phyloP scores from a whole-genome alignment of 495 filamentous ascomycete species.

The Aspergillus ellipticus region DNA sequence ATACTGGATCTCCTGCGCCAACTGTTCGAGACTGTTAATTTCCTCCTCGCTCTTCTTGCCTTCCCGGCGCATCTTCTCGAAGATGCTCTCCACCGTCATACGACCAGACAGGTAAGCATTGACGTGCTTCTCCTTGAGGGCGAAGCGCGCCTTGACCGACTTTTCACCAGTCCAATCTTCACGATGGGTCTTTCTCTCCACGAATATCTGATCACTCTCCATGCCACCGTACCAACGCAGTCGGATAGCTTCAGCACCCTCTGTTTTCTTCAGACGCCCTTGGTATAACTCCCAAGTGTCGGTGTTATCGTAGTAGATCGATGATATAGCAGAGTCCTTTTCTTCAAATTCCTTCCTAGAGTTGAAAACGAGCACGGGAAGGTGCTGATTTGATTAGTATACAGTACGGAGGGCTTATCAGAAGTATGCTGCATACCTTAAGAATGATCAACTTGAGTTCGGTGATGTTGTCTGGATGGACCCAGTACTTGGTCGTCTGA shows the following conservation, averaged over 20 bases:
- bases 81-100: constrained; percentile 74
- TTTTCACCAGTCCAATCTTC: constrained; percentile 99
- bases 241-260: constrained; percentile 95
- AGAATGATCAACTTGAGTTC: constrained; percentile 96
- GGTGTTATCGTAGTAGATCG: constrained; percentile 95
- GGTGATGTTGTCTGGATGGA: constrained; percentile 97
- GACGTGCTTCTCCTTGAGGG: constrained; percentile 93
- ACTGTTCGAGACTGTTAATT: constrained; percentile 82
- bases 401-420: not conserved
- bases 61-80: constrained; percentile 92
- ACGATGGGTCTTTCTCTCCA: constrained; percentile 96
- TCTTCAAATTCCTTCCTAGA: constrained; percentile 91
- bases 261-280: constrained; percentile 92
- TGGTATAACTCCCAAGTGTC: constrained; percentile 91
- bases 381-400: constrained; percentile 51
- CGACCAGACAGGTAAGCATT: constrained; percentile 82
- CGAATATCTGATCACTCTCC: constrained; percentile 90
- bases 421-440: constrained; percentile 49
- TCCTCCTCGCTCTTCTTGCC: constrained; percentile 87
- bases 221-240: constrained; percentile 97
- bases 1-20: constrained; percentile 92
- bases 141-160: constrained; percentile 94
- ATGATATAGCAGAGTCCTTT: constrained; percentile 89
- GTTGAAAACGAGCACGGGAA: constrained; percentile 97
- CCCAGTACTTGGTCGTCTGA: constrained; percentile 99